Percentiles rank a stretch among this genome's conserved stretches.
phyloP scores from a whole-genome alignment of 1,284 basidiomycete species.

The Sporisorium scitamineum region DNA sequence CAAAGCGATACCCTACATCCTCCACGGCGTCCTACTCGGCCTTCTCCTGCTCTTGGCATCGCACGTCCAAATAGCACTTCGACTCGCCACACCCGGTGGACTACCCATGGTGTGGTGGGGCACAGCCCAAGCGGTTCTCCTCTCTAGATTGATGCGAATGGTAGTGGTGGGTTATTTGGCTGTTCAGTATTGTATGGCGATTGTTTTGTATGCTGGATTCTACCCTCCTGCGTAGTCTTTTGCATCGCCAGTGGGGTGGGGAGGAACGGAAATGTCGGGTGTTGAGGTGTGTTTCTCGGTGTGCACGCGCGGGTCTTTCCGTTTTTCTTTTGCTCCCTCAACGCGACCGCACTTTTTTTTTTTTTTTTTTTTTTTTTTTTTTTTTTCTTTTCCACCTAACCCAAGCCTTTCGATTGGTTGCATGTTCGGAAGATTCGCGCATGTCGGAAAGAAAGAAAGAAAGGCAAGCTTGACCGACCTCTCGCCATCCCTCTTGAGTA shows the following conservation, averaged over 20 bases:
- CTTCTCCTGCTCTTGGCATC: slow-evolving; percentile 79
- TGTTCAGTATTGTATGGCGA: slow-evolving; percentile 79
- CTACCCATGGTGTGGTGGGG: slow-evolving; percentile 88
- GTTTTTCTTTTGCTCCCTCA: not conserved
- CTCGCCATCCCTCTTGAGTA: too few species aligned
- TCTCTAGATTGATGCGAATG: slow-evolving; percentile 62
- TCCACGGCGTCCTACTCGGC: slow-evolving; percentile 75
- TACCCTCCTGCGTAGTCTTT: slow-evolving; percentile 83
- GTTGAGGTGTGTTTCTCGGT: not conserved
- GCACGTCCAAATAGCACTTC: slow-evolving; percentile 90
- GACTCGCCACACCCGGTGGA: slow-evolving; percentile 76
- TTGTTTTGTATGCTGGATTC: slow-evolving; percentile 86
- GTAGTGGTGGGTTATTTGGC: slow-evolving; percentile 78
- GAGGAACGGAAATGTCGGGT: slow-evolving; percentile 15
- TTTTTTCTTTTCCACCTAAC: too few species aligned
- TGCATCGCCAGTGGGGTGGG: not conserved
- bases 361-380: too few species aligned
- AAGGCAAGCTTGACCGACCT: too few species aligned
- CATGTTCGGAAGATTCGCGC: too few species aligned
- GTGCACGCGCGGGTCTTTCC: slow-evolving; percentile 28
- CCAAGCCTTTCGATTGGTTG: too few species aligned
- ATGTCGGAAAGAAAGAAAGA: too few species aligned
- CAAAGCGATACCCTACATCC: slow-evolving; percentile 75
- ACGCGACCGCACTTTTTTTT: not conserved
- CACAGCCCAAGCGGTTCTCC: slow-evolving; percentile 75